phyloP scores from a whole-genome alignment of 805 yeast genomes.

The Saitoella complicata region DNA sequence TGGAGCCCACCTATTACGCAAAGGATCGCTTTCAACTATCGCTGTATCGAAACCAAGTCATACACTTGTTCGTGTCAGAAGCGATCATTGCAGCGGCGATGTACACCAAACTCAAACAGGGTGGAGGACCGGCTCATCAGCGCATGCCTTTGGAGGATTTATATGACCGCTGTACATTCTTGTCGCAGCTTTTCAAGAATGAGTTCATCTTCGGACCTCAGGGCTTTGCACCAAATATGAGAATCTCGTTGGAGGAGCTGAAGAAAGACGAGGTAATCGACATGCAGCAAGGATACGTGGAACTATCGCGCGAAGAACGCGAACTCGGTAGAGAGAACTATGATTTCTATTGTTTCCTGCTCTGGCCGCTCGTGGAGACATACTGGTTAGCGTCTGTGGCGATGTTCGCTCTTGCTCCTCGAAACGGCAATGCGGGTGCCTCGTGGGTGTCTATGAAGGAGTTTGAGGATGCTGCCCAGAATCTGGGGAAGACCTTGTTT shows the following conservation, averaged over 20 bases:
- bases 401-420: constrained; percentile 21
- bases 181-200: constrained; percentile 23
- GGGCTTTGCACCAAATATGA: constrained; percentile 22
- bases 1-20: constrained; percentile 26
- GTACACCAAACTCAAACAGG: constrained; percentile 19
- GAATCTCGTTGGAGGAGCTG: constrained; percentile 18
- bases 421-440: constrained; percentile 9
- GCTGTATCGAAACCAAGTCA: constrained; percentile 41
- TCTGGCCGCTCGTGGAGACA: constrained; percentile 31
- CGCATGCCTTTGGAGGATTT: constrained; percentile 17
- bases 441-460: constrained; percentile 20
- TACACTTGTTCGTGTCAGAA: constrained; percentile 37
- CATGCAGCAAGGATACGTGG: constrained; percentile 12
- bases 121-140: constrained; percentile 12
- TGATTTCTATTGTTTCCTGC: constrained; percentile 26
- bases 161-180: constrained; percentile 18
- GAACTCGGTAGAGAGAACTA: constrained; percentile 19
- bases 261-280: constrained; percentile 19
- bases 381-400: constrained; percentile 26
- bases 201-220: constrained; percentile 26
- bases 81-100: constrained; percentile 31
- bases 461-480: constrained; percentile 22
- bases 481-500: constrained; percentile 27
- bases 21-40: constrained; percentile 38
- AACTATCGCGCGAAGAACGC: constrained; percentile 13